phyloP scores from a whole-genome alignment of 345 rosid species.

The Hypericum androsaemum region DNA sequence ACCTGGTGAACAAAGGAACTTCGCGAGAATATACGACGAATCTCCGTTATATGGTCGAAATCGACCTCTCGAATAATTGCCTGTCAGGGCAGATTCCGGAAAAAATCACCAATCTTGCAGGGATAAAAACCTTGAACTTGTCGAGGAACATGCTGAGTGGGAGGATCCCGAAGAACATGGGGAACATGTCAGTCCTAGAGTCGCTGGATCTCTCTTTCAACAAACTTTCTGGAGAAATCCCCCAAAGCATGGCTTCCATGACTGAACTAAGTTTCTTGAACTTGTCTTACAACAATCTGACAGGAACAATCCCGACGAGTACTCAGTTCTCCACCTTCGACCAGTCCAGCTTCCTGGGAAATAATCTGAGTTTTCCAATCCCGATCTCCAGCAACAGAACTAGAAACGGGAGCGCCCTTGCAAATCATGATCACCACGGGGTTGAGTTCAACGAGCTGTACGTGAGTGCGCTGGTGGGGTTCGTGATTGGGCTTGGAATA shows the following conservation, averaged over 20 bases:
- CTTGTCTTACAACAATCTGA: constrained; percentile 6
- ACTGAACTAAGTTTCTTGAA: background rate
- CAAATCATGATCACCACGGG: no score
- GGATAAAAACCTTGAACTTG: constrained; percentile 1
- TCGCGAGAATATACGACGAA: background rate
- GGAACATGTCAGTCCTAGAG: background rate
- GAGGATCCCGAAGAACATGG: background rate
- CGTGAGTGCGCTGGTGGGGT: no score
- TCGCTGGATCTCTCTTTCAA: constrained; percentile 2
- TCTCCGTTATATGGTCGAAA: background rate
- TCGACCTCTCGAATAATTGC: constrained; percentile 2
- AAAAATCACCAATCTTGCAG: background rate
- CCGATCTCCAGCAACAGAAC: no score
- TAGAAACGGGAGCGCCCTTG: no score
- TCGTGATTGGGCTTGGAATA: no score
- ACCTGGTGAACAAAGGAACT: background rate
- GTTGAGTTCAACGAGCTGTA: no score
- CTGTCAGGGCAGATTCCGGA: constrained; percentile 2
- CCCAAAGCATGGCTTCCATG: constrained; percentile 4
- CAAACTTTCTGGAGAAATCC: constrained; percentile 1
- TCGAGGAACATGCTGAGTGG: constrained; percentile 1
- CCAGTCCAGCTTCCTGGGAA: no score
- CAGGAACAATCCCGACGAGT: constrained; percentile 1
- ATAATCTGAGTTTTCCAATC: no score
- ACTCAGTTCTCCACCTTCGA: background rate